Evolutionary conservation across 2,329 filamentous ascomycete species (phyloP).

Genomic region (Cytospora chrysosperma): DNA sequence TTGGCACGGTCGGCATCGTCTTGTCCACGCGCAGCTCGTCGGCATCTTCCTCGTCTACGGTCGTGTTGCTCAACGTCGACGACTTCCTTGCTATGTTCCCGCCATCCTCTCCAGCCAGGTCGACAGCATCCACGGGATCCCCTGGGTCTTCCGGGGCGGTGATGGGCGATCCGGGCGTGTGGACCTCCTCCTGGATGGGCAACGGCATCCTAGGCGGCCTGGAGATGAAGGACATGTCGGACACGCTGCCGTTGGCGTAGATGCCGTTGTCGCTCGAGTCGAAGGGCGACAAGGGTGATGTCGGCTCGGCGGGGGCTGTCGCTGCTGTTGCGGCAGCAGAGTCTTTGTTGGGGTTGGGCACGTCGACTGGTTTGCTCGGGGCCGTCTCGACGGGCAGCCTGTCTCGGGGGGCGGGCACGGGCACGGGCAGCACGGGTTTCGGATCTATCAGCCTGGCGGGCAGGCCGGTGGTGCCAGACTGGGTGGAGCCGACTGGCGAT

Average conservation of each 20-base stretch:
- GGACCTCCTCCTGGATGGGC: conserved; percentile 88
- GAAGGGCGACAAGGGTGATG: conserved; percentile 34
- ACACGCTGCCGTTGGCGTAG: conserved; percentile 56
- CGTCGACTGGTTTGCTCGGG: conserved; percentile 36
- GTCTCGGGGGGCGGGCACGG: conserved; percentile 7
- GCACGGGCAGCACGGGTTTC: conserved; percentile 8
- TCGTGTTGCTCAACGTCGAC: conserved; percentile 60
- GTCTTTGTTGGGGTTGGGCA: conserved; percentile 34
- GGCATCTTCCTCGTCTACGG: conserved; percentile 73
- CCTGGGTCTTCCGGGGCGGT: conserved; percentile 65
- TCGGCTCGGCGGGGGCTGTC: conserved; percentile 24
- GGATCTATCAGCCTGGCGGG: conserved; percentile 15
- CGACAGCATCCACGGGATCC: conserved; percentile 52
- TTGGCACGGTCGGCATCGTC: conserved; percentile 76
- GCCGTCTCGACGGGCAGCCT: conserved; percentile 25
- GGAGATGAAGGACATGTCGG: conserved; percentile 61
- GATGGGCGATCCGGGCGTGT: conserved; percentile 88
- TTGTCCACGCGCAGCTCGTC: conserved; percentile 77
- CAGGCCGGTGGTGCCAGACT: conserved; percentile 14
- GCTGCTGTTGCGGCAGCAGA: conserved; percentile 24
- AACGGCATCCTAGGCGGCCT: conserved; percentile 87
- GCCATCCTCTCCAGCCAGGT: conserved; percentile 46
- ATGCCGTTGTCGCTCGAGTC: conserved; percentile 43
- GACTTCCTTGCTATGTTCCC: conserved; percentile 50
- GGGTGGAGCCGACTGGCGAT: conserved; percentile 36